phyloP scores from a whole-genome alignment of 768 basidiomycete species.

The Tylopilus rubrobrunneus region DNA sequence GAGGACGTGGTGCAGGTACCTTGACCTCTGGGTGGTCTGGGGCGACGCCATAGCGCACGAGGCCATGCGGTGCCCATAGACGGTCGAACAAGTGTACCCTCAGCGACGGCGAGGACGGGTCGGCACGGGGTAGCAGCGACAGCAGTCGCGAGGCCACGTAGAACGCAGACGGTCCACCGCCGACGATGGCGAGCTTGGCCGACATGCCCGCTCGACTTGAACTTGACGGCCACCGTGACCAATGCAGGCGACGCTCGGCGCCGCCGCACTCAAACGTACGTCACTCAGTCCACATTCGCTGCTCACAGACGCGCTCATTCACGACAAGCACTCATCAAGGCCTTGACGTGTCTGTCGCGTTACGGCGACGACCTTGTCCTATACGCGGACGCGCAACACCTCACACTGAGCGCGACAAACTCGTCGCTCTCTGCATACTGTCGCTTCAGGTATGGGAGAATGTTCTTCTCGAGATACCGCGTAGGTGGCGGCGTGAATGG shows the following conservation, averaged over 20 bases:
- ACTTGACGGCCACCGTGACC: background rate
- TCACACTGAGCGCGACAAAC: slow-evolving; percentile 73
- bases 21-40: slow-evolving; percentile 99
- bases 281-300: background rate
- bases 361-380: slow-evolving; percentile 81
- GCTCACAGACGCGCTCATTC: slow-evolving; percentile 22
- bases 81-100: slow-evolving; percentile 86
- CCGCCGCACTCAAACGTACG: slow-evolving; percentile 49
- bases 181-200: slow-evolving; percentile 83
- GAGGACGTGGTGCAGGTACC: slow-evolving; percentile 32
- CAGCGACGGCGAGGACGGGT: slow-evolving; percentile 37
- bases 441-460: slow-evolving; percentile 63
- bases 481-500: slow-evolving; percentile 30
- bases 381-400: slow-evolving; percentile 53
- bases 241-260: slow-evolving; percentile 71
- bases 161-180: slow-evolving; percentile 96
- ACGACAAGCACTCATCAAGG: slow-evolving; percentile 64
- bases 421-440: slow-evolving; percentile 80
- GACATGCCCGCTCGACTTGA: slow-evolving; percentile 7
- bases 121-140: slow-evolving; percentile 40
- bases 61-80: slow-evolving; percentile 90
- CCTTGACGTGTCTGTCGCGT: slow-evolving; percentile 70
- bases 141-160: slow-evolving; percentile 89
- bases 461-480: slow-evolving; percentile 69
- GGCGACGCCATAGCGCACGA: slow-evolving; percentile 94